Evolutionary conservation across 140 eudicot species (phyloP).

Genomic region (Bidens hawaiensis): DNA sequence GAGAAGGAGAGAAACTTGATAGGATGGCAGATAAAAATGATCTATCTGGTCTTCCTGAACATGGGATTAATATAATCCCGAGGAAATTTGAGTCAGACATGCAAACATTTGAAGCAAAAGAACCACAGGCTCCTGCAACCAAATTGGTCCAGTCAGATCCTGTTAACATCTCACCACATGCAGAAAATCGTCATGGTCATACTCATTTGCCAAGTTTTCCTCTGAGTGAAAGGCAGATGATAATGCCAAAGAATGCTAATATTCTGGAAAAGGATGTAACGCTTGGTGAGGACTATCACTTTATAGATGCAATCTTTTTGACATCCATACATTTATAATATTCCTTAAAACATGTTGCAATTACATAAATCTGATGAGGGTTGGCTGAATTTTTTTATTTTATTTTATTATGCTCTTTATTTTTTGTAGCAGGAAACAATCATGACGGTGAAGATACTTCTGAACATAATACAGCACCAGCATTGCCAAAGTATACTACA

Average conservation of each 20-base stretch:
- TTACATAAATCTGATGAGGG: background rate
- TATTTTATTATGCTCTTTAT: background rate
- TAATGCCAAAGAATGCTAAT: conserved; percentile 39
- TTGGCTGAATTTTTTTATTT: conserved; percentile 15
- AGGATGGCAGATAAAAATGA: conserved; percentile 34
- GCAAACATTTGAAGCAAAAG: conserved; percentile 35
- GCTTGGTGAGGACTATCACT: conserved; percentile 49
- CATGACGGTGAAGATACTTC: conserved; percentile 48
- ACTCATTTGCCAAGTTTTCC: conserved; percentile 43
- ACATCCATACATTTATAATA: background rate
- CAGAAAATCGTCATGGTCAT: conserved; percentile 44
- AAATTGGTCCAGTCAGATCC: conserved; percentile 38
- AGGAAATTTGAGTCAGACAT: conserved; percentile 45
- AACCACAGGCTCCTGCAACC: conserved; percentile 38
- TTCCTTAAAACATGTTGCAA: background rate
- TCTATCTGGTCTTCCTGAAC: conserved; percentile 34
- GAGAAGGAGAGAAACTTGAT: conserved; percentile 48
- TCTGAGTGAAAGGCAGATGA: conserved; percentile 40
- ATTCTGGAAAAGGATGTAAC: conserved; percentile 32
- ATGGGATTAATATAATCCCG: conserved; percentile 24
- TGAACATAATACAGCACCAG: conserved; percentile 31
- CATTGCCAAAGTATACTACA: conserved; percentile 73
- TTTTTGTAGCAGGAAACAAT: conserved; percentile 39
- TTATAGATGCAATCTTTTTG: background rate
- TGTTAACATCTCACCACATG: conserved; percentile 37